Evolutionary conservation across 371 early-diverging fungal species (phyloP).

Genomic region (Umbelopsis sp.): DNA sequence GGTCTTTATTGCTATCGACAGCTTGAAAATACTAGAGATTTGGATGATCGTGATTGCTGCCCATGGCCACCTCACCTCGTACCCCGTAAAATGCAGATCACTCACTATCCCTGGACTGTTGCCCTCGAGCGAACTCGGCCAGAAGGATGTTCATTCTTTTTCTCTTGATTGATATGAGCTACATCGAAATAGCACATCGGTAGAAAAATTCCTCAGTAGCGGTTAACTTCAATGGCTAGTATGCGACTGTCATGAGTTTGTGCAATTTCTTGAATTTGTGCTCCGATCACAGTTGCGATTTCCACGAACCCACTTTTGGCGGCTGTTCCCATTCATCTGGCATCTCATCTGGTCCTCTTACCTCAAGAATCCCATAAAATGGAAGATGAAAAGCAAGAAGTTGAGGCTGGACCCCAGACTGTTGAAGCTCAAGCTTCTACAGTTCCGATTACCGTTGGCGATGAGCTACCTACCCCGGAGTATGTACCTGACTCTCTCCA

Average conservation of each 20-base stretch:
- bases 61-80: too few relatives aligned
- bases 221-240: too few relatives aligned
- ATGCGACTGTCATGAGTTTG: not conserved
- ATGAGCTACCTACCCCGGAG: not conserved
- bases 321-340: not conserved
- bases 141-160: too few relatives aligned
- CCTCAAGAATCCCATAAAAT: not conserved
- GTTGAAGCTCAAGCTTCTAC: not conserved
- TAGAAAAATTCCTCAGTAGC: too few relatives aligned
- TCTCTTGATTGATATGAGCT: too few relatives aligned
- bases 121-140: too few relatives aligned
- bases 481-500: slow-evolving; percentile 9
- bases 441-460: not conserved
- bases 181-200: too few relatives aligned
- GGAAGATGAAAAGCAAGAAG: slow-evolving; percentile 3
- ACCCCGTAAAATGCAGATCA: too few relatives aligned
- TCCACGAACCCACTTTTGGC: not conserved
- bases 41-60: too few relatives aligned
- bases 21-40: too few relatives aligned
- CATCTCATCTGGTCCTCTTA: not conserved
- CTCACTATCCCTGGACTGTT: too few relatives aligned
- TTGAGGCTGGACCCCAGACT: not conserved
- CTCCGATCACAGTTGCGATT: not conserved
- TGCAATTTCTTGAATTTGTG: not conserved
- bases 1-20: too few relatives aligned